A percentile compares a stretch with the other conserved stretches of the same genome.
phyloP scores from a whole-genome alignment of 2,329 filamentous ascomycete genomes.

The Pseudocercospora fuligena region DNA sequence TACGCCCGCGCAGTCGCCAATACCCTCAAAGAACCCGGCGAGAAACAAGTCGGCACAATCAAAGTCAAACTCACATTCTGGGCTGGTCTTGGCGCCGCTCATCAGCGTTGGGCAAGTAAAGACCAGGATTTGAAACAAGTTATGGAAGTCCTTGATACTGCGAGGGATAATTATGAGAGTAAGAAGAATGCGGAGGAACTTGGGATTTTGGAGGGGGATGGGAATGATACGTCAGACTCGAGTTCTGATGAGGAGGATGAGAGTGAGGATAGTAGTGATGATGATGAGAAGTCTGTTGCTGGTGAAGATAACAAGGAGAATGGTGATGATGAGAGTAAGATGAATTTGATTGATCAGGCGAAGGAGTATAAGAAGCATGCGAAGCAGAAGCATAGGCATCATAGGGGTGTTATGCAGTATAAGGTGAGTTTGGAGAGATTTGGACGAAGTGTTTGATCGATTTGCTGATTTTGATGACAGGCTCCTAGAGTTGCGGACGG shows the following conservation, averaged over 20 bases:
- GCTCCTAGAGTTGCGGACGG: constrained; percentile 60
- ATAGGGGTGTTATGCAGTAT: constrained; percentile 77
- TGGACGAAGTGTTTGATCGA: not conserved
- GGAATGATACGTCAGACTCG: constrained; percentile 20
- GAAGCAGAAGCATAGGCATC: constrained; percentile 66
- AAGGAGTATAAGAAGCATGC: constrained; percentile 65
- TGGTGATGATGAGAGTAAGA: constrained; percentile 43
- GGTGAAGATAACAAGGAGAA: constrained; percentile 14
- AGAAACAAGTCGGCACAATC: constrained; percentile 60
- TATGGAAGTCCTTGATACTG: constrained; percentile 67
- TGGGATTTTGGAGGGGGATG: constrained; percentile 24
- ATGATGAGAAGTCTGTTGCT: not conserved
- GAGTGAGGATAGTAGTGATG: constrained; percentile 27
- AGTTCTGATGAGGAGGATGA: constrained; percentile 23
- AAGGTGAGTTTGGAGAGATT: constrained; percentile 41
- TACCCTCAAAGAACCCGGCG: constrained; percentile 59
- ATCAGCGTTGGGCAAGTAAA: constrained; percentile 60
- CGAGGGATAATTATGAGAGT: constrained; percentile 60
- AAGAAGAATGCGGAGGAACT: constrained; percentile 38
- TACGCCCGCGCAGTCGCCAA: constrained; percentile 59
- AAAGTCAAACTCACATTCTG: constrained; percentile 65
- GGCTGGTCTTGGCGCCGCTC: constrained; percentile 64
- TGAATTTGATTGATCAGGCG: constrained; percentile 55
- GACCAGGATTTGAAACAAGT: constrained; percentile 62
- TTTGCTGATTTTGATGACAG: constrained; percentile 41